Evolutionary conservation across 768 basidiomycete genomes (phyloP).

Genomic region (Mycena galopus): DNA sequence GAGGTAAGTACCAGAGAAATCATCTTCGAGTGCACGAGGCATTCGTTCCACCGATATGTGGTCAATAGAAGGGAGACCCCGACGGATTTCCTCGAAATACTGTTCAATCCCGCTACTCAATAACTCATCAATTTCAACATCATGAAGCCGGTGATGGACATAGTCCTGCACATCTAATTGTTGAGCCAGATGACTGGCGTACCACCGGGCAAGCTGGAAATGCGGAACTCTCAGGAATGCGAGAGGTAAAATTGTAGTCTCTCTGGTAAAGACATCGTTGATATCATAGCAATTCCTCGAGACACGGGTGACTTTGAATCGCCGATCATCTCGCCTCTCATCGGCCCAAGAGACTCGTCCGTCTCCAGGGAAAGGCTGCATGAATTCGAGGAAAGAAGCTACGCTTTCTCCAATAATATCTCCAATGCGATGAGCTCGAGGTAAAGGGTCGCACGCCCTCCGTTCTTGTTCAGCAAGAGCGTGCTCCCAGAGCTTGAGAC

Average conservation of each 20-base stretch:
- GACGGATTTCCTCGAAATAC: background rate
- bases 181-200: background rate
- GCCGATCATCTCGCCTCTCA: background rate
- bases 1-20: background rate
- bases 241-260: background rate
- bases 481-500: background rate
- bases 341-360: background rate
- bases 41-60: background rate
- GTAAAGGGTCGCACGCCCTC: background rate
- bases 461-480: background rate
- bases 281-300: background rate
- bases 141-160: background rate
- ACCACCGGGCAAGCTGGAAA: background rate
- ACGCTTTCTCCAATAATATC: background rate
- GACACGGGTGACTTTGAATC: background rate
- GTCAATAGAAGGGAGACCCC: background rate
- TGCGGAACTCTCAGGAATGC: background rate
- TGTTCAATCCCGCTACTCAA: background rate
- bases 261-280: background rate
- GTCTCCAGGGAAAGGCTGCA: background rate
- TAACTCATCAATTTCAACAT: background rate
- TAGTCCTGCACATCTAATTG: background rate
- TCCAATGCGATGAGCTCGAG: background rate
- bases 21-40: background rate
- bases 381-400: background rate